Evolutionary conservation across 2,329 filamentous ascomycete genomes (phyloP).

Genomic region (Fusarium equiseti): DNA sequence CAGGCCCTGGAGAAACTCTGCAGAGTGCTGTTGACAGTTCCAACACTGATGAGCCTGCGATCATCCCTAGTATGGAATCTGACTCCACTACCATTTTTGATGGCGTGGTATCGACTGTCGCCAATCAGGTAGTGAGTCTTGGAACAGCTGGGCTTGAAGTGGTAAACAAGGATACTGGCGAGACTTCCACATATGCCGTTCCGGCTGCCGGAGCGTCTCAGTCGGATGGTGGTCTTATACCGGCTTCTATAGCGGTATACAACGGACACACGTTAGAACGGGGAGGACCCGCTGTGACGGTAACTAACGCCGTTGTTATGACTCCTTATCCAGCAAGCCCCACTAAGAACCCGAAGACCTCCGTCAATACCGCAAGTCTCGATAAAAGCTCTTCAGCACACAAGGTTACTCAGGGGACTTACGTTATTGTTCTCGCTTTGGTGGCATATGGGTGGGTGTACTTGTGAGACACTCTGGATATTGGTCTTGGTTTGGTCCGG

Average conservation of each 20-base stretch:
- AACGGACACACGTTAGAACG: not conserved
- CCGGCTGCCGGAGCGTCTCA: not conserved
- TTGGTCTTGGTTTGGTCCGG: too few species aligned
- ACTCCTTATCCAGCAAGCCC: not conserved
- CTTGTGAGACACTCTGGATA: not conserved
- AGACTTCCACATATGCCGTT: constrained; percentile 1
- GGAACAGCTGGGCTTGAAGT: constrained; percentile 1
- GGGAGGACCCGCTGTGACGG: not conserved
- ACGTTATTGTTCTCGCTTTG: not conserved
- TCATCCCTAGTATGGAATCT: not conserved
- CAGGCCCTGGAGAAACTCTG: not conserved
- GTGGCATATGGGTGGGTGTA: not conserved
- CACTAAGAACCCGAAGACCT: not conserved
- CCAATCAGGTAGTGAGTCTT: not conserved
- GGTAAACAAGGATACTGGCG: not conserved
- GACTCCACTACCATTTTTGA: not conserved
- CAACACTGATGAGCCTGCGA: not conserved
- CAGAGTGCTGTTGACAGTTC: not conserved
- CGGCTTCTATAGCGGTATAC: not conserved
- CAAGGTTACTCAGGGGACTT: not conserved
- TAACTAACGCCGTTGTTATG: not conserved
- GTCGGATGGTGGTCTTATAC: not conserved
- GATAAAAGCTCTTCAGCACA: not conserved
- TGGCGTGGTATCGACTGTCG: not conserved
- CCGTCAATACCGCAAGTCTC: not conserved